These are phyloP conservation scores for Castanea mollissima DNA, from an alignment of 306 rosid species.

Conservation along the genomic window DNA sequence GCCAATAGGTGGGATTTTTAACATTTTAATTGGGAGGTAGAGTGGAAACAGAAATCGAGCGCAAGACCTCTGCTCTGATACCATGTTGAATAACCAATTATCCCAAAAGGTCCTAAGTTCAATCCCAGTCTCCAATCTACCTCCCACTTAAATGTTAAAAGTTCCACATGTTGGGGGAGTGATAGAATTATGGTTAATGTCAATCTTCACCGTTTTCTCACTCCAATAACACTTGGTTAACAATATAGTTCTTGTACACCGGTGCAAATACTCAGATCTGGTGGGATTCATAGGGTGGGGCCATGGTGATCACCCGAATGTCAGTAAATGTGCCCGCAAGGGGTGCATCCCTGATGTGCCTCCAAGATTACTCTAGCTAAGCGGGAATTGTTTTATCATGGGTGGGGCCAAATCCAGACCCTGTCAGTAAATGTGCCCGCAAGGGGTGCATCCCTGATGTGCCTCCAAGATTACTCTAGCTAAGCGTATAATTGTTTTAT, in stretches of 20 bases:
- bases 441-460: not conserved
- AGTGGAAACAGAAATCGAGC: no score
- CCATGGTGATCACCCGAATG: not conserved
- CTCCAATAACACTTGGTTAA: not conserved
- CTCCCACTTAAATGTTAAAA: no score
- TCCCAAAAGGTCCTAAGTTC: no score
- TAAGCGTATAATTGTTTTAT: not conserved
- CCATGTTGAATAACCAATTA: no score
- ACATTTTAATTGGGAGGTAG: no score
- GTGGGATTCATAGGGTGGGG: not conserved
- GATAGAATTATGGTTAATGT: no score
- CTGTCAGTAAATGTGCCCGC: not conserved
- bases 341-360: not conserved
- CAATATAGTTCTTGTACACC: not conserved
- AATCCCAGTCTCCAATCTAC: no score
- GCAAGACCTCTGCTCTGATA: no score
- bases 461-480: not conserved
- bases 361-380: not conserved
- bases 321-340: not conserved
- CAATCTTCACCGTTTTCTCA: no score
- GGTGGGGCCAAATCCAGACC: not conserved
- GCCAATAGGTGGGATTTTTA: no score
- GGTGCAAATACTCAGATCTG: not conserved
- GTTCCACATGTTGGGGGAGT: no score
- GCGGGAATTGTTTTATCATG: not conserved